Base-by-base conservation (phyloP, 495 filamentous ascomycete genomes). In the Xylaria intraflava region DNA sequence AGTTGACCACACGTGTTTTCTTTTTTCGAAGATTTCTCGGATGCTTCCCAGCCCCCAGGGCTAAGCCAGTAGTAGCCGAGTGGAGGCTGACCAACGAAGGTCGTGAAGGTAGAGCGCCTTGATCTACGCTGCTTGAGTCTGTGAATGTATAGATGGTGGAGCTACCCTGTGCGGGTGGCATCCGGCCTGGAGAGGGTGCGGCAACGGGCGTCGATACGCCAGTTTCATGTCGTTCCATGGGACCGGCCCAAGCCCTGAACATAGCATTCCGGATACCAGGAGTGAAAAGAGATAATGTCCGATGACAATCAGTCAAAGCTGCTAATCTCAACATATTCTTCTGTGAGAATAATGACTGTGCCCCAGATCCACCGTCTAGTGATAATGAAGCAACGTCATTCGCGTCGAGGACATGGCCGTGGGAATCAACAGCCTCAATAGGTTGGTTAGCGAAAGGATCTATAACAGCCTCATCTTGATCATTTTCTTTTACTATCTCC, bases 1-100 rank as follows among this genome's bases (percentile, higher is more conserved):
- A 70, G 65, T 97, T 90, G 53, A 98, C 89, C 26, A 98, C 88
- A n/a, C 93, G 81, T 55, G 83, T 90, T 79, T 95, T 97, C 67
- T 89, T 87, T 65, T 86, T 91, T 27, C 88, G 79, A 24, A 80
- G 79, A 23, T 78, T 70, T 65, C 87, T 85, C 7, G 83, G 78
- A 59, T 86, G 80, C 31, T 82, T 77, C 29, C 79, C 79, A 12
- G 82, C 74, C 1, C 83, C 85, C 33, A 88, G 72, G 19, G 76
- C 80, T 36, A 91, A 71, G 0, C 86, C 85, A 31, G 73, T 83
- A 62, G 71, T 72, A 11, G 76, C 71, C 6, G 77, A 82, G 53
- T 72, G 65, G 51, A 78, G 52, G 64, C 67, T 66, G 22, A 75
- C 57, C 55, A 75, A 60, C 29, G 75, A 78, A 47, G 74, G 72